Base-by-base conservation (phyloP, 139 green algal genomes). In the Haematococcus sp. region DNA sequence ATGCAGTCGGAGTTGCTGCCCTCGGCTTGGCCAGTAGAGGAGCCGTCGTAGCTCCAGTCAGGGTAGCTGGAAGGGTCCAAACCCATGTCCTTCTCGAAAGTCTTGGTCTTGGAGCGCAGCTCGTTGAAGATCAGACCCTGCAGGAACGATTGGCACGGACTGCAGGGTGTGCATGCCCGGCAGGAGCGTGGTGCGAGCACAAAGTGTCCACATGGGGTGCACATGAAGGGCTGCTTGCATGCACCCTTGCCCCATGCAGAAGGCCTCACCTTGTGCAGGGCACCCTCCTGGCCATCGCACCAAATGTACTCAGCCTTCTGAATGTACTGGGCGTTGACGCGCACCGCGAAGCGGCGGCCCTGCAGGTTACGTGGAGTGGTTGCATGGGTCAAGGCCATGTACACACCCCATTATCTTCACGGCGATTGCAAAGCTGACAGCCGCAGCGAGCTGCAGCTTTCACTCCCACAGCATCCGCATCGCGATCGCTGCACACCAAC, bases 1-100 rank as follows among this genome's bases (percentile, higher is more conserved):
- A 98, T 95, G 87, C 92, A 97, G 79, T 98, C 93, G 22, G 88
- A 95, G 88, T 93, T 91, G 83, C 91, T 92, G 82, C 93, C 93
- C 80, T 93, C 82, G 20, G 93, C 93, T 84, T 98, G 93, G 73
- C 87, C 90, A 30, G 91, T 96, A 65, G 86, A 92, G 55, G 83
- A 91, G 67, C 90, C 90, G 70, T 95, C 90, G 75, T 88, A 96
- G 34, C 85, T 94, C 94, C 94, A 98, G 76, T 94, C 82, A 15
- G 91, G 90, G 85, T 95, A 97, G 65, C 88, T 82, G 17, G 74
- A 72, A 58, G 86, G 79, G 70, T 94, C 76, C 33, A 93, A 56
- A 43, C 81, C 85, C 34, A 95, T 60, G 22, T 88, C 80, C 75
- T 85, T 85, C 64, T 89, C 86, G 27, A 98, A 77, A 76, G 77